Evolutionary conservation across 2,329 filamentous ascomycete species (phyloP).

Genomic region (Fusarium clavum): DNA sequence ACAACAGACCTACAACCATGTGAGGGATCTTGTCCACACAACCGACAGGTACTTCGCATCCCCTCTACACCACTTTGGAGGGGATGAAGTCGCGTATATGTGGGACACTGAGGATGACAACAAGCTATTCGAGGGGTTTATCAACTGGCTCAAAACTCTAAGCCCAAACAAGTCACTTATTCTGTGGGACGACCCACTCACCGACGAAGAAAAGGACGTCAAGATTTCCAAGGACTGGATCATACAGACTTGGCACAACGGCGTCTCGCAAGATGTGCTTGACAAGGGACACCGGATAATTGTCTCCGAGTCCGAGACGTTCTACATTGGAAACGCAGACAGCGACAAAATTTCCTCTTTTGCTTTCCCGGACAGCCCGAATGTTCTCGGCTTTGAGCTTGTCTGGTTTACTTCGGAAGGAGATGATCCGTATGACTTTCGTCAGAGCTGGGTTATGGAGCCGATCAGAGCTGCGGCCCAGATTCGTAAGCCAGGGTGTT

Average conservation of each 20-base stretch:
- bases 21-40: neutral
- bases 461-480: conserved; percentile 9
- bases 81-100: conserved; percentile 13
- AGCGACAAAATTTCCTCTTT: neutral
- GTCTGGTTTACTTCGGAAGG: conserved; percentile 13
- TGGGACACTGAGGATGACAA: conserved; percentile 13
- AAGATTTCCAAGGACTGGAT: conserved; percentile 8
- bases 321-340: conserved; percentile 18
- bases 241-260: conserved; percentile 19
- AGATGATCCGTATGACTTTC: conserved; percentile 4
- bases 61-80: conserved; percentile 14
- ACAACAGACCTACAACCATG: neutral
- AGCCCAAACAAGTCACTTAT: neutral
- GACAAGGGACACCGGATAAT: conserved; percentile 9
- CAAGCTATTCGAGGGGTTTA: neutral
- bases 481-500: neutral
- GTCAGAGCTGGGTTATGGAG: conserved; percentile 5
- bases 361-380: neutral
- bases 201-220: conserved; percentile 1
- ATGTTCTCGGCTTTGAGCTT: conserved; percentile 3
- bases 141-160: conserved; percentile 1
- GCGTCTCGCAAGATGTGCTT: neutral
- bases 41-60: neutral
- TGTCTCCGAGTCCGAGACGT: neutral
- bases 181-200: conserved; percentile 13